Base-by-base conservation (phyloP, 2,329 filamentous ascomycete species). In the Pyrenophora graminea region DNA sequence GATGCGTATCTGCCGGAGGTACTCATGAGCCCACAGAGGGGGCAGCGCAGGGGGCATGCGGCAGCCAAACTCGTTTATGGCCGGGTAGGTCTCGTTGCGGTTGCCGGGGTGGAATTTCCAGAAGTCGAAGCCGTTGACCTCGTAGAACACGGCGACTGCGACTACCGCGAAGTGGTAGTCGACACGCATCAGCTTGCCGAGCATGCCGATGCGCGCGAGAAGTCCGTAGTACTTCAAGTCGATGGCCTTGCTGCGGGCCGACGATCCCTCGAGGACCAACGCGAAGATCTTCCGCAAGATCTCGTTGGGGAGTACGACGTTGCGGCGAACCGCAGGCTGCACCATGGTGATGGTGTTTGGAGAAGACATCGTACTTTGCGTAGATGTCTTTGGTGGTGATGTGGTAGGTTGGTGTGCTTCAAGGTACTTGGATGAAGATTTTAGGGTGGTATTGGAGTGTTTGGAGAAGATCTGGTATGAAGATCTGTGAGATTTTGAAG, bases 221-320 rank as follows among this genome's bases (percentile, higher is more conserved):
- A 27, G 51, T 30, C 37, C 2, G 33, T 39, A 44, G 15, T 18
- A 30, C 4, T n/a, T 30, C 6, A 10, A 2, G 6, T 48, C 23
- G 13, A 49, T 17, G 32, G 21, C 15, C 4, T 15, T 7, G 6
- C n/a, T 17, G 4, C 33, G 17, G 21, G 8, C 18, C 17, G 36
- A 19, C 17, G 53, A 18, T 25, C 23, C 23, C 23, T 7, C 23
- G 2, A 51, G 41, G 17, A 44, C 5, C 37, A 46, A 43, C 21
- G 44, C 47, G 50, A 64, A 48, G 51, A 64, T 60, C 23, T 52
- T 34, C n/a, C 43, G 17, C 4, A 59, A 18, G 10, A 64, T 31
- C 32, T 61, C 56, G n/a, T 56, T 47, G 6, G 60, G 60, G 15
- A 64, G 41, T 1, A 48, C 33, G 6, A 47, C 36, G 32, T 52